A percentile compares a stretch with the other conserved stretches of the same genome.
phyloP scores from a whole-genome alignment of 768 basidiomycete species.

The Rhodotorula babjevae region DNA sequence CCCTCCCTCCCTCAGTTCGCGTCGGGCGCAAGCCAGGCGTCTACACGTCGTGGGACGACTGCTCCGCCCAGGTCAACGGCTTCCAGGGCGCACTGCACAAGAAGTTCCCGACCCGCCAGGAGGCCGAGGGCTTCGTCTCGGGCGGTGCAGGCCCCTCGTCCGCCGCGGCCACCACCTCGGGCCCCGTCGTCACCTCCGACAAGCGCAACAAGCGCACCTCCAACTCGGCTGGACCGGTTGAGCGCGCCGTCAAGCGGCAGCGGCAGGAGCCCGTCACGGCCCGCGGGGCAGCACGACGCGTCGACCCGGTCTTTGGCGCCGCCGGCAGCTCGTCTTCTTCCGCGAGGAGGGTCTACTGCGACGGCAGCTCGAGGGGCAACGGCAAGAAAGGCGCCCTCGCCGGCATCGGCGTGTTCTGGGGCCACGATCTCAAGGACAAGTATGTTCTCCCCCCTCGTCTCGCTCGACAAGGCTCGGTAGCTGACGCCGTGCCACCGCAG shows the following conservation, averaged over 20 bases:
- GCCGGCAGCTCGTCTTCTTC: too few relatives aligned
- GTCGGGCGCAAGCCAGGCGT: constrained; percentile 63
- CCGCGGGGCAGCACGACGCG: neutral
- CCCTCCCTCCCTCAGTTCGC: constrained; percentile 54
- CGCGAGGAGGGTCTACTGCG: constrained; percentile 64
- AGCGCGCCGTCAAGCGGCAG: neutral
- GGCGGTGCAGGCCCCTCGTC: neutral
- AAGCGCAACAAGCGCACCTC: neutral
- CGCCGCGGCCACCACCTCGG: neutral
- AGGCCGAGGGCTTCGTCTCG: constrained; percentile 59
- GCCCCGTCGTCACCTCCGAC: neutral
- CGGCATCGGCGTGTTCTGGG: constrained; percentile 90
- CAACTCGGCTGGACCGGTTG: neutral
- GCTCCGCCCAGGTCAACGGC: constrained; percentile 63
- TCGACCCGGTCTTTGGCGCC: constrained; percentile 7
- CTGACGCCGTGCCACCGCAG: neutral
- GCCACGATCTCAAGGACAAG: constrained; percentile 43
- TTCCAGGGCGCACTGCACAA: constrained; percentile 62
- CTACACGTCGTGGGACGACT: constrained; percentile 69
- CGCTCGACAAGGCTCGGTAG: neutral
- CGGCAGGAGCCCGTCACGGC: neutral
- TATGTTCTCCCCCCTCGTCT: neutral
- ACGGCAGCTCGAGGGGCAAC: constrained; percentile 83
- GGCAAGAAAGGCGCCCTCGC: constrained; percentile 64
- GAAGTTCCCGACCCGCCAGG: constrained; percentile 58